Conservation (phyloP, 306 rosid species). For the Acacia confusa region DNA sequence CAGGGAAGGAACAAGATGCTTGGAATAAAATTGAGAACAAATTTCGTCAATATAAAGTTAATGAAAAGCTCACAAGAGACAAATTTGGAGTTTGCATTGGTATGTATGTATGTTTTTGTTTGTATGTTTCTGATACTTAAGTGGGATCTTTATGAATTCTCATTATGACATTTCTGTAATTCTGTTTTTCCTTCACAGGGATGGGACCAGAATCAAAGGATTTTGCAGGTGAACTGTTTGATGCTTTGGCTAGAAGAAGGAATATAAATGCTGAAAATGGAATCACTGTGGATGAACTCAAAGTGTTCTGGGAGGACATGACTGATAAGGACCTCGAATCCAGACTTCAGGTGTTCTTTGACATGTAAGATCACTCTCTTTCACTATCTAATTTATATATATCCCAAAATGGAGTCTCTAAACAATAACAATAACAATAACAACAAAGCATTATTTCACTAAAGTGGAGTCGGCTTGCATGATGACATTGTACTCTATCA, state of each 20-base stretch:
- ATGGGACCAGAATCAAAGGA: conserved; percentile 90
- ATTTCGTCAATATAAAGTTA: conserved; percentile 47
- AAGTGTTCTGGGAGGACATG: conserved; percentile 84
- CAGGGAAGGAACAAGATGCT: conserved; percentile 74
- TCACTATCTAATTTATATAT: background rate
- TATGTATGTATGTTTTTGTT: conserved; percentile 14
- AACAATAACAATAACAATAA: too few species aligned
- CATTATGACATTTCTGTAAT: conserved; percentile 10
- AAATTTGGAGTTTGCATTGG: conserved; percentile 86
- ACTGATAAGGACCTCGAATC: conserved; percentile 68
- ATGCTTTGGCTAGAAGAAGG: conserved; percentile 73
- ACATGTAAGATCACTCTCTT: conserved; percentile 52
- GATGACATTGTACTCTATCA: background rate
- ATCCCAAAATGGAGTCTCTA: background rate
- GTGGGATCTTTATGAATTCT: background rate
- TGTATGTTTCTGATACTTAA: background rate
- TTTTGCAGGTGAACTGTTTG: conserved; percentile 74
- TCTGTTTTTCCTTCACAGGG: conserved; percentile 45
- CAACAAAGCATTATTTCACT: too few species aligned
- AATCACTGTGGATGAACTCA: conserved; percentile 49
- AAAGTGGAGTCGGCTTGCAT: background rate
- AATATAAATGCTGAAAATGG: conserved; percentile 40
- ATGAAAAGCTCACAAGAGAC: conserved; percentile 58
- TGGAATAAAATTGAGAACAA: conserved; percentile 65
- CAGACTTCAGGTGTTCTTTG: conserved; percentile 90